phyloP scores from a whole-genome alignment of 352 stramenopile species.

The Phytophthora tentaculata region DNA sequence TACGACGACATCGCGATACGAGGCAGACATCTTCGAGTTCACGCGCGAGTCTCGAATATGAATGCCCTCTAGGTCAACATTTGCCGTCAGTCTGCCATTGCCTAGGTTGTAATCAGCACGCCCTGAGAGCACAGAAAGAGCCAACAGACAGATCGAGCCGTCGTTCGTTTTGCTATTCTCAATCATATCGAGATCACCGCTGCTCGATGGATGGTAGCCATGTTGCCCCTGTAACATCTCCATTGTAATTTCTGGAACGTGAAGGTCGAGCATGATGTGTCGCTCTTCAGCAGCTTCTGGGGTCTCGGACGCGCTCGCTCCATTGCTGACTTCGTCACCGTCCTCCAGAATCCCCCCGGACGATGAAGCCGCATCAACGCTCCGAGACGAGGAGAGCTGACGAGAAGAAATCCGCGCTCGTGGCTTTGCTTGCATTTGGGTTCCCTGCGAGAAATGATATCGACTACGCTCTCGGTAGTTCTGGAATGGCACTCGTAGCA shows the following conservation, averaged over 20 bases:
- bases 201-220: slow-evolving; percentile 80
- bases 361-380: slow-evolving; percentile 33
- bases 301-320: slow-evolving; percentile 36
- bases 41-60: slow-evolving; percentile 74
- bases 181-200: slow-evolving; percentile 79
- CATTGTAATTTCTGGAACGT: slow-evolving; percentile 79
- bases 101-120: slow-evolving; percentile 62
- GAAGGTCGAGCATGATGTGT: slow-evolving; percentile 60
- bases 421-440: slow-evolving; percentile 19
- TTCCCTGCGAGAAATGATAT: slow-evolving; percentile 41
- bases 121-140: slow-evolving; percentile 53
- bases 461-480: slow-evolving; percentile 76
- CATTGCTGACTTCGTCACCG: slow-evolving; percentile 39
- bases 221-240: slow-evolving; percentile 79
- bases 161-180: slow-evolving; percentile 66
- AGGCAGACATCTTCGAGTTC: slow-evolving; percentile 57
- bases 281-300: slow-evolving; percentile 54
- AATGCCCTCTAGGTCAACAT: slow-evolving; percentile 63
- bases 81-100: slow-evolving; percentile 50
- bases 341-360: slow-evolving; percentile 41
- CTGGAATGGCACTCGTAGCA: slow-evolving; percentile 75
- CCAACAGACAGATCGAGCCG: slow-evolving; percentile 75
- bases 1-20: slow-evolving; percentile 78
- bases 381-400: slow-evolving; percentile 33
- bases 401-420: slow-evolving; percentile 23